Percentiles rank a stretch among this genome's conserved stretches.
phyloP scores from a whole-genome alignment of 331 rosid genomes.

The Rhamnella rubrinervis region DNA sequence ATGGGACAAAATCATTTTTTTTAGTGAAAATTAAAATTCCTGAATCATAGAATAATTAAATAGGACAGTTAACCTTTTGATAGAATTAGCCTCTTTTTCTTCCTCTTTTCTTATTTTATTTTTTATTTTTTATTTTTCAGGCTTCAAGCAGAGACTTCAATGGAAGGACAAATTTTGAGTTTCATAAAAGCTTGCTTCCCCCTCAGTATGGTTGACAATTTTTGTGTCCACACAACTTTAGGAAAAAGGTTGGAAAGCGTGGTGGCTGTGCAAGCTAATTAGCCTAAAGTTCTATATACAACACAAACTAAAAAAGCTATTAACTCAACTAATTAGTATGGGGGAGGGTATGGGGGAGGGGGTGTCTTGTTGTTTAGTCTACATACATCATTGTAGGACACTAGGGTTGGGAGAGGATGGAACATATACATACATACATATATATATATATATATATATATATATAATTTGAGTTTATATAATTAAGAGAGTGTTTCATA shows the following conservation, averaged over 20 bases:
- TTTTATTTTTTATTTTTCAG: no score
- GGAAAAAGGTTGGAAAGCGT: neutral
- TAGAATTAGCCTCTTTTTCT: no score
- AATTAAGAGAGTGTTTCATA: neutral
- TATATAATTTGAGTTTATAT: neutral
- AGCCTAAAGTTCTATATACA: slow-evolving; percentile 12
- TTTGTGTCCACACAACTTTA: neutral
- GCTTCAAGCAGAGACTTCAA: no score
- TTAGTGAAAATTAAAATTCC: no score
- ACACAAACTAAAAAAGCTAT: neutral
- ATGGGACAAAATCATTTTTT: no score
- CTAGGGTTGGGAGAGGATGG: slow-evolving; percentile 16
- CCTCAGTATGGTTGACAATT: neutral
- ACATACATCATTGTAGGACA: slow-evolving; percentile 9
- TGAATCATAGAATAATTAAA: no score
- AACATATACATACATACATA: neutral
- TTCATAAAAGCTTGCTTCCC: no score
- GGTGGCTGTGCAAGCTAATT: neutral
- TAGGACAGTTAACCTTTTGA: no score
- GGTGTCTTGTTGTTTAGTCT: slow-evolving; percentile 13
- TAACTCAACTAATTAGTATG: no score
- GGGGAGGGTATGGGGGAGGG: neutral
- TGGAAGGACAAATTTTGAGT: no score
- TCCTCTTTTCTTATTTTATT: no score
- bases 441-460: neutral